Conservation (phyloP, 495 filamentous ascomycete genomes). For the Sphaerosporella brunnea region DNA sequence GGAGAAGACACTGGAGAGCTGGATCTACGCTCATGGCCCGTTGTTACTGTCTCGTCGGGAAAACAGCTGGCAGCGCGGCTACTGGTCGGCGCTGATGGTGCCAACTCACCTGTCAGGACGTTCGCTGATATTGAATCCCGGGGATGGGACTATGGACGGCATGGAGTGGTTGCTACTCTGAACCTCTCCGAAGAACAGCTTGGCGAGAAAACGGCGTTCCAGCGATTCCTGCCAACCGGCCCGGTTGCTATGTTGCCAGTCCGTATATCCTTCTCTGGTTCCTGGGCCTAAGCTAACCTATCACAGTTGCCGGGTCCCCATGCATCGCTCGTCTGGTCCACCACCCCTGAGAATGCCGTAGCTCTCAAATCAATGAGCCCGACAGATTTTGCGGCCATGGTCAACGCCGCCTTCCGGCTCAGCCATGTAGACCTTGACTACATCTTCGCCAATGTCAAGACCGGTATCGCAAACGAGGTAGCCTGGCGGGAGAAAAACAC, state of each 20-base stretch:
- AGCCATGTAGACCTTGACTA: constrained; percentile 59
- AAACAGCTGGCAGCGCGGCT: constrained; percentile 58
- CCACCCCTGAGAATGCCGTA: constrained; percentile 57
- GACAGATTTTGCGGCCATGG: constrained; percentile 62
- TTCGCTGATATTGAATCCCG: constrained; percentile 71
- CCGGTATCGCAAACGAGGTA: constrained; percentile 55
- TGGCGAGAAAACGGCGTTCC: constrained; percentile 63
- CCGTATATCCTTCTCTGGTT: not conserved
- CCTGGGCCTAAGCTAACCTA: not conserved
- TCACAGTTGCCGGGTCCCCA: constrained; percentile 52
- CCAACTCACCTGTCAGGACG: constrained; percentile 77
- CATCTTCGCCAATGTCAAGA: constrained; percentile 44
- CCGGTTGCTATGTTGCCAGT: constrained; percentile 73
- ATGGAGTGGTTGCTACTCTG: constrained; percentile 82
- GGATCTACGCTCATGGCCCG: constrained; percentile 72
- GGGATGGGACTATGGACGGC: constrained; percentile 85
- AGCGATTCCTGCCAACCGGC: constrained; percentile 83
- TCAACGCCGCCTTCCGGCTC: constrained; percentile 87
- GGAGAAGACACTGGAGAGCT: constrained; percentile 50
- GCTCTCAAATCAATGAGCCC: constrained; percentile 56
- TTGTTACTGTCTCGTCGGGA: constrained; percentile 46
- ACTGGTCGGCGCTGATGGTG: constrained; percentile 82
- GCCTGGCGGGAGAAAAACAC: constrained; percentile 65
- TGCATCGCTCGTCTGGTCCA: constrained; percentile 85
- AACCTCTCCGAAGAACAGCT: constrained; percentile 40